Evolutionary conservation across 2,329 filamentous ascomycete genomes (phyloP), one percentile per base, ranked within the genome.

Genomic region (Aspergillus fructus): DNA sequence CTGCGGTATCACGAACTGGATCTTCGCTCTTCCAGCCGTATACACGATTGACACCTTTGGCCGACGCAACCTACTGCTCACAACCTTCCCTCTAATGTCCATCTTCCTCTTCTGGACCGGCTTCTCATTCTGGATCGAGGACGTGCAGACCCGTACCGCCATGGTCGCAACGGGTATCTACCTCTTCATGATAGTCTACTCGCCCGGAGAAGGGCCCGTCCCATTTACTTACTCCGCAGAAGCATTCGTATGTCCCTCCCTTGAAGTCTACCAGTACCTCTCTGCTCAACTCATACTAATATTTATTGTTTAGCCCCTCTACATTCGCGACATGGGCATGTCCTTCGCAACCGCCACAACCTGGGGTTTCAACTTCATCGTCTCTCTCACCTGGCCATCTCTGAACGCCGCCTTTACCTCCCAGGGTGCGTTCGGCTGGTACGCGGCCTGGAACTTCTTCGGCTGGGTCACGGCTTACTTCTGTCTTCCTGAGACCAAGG

Each of bases 201-300:
- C 78, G 0, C 85, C 85, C 1, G 86, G 86, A 40, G 85, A 85
- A 67, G 86, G 86, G 0, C 82, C 83, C 0, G 85, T 88, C 0
- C 85, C 86, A 0, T 88, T 88, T 65, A 87, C 84, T 0, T 88
- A 88, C 68, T 86, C 84, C 0, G 85, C 86, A n/a, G 86, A 88
- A 67, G 85, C 84, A 1, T 88, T 87, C 66, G 51, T 53, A 41
- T 19, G 17, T 19, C 17, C 12, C 34, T 46, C 30, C 30, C n/a
- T 4, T 19, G 7, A 30, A 27, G 8, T 13, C 11, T 5, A 33
- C 17, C 17, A 19, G 17, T 19, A 19, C 17, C 5, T 13, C 46
- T 9, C 24, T 8, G 8, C 4, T 8, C 11, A 40, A 15, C 3
- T 9, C 30, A 6, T 2, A 40, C 41, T 47, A 37, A 39, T 21